Evolutionary conservation across 148 eudicot genomes (phyloP).

Genomic region (Fallopia convolvulus): DNA sequence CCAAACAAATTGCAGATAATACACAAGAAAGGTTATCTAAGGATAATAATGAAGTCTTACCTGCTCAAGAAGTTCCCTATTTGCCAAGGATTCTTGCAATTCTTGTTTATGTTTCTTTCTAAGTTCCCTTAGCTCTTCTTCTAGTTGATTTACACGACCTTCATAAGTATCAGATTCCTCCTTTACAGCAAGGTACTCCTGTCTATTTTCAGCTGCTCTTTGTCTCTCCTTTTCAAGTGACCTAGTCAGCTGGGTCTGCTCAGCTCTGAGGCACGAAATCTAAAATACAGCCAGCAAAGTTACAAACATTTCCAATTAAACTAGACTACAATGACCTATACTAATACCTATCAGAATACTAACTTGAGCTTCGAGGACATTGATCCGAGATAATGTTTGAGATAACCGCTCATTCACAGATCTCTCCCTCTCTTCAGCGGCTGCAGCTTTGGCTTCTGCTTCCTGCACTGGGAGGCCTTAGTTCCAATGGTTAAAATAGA

Average conservation of each 20-base stretch:
- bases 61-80: slow-evolving; percentile 83
- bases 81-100: slow-evolving; percentile 66
- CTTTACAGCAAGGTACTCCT: slow-evolving; percentile 84
- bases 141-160: slow-evolving; percentile 73
- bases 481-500: slow-evolving; percentile 5
- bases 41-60: slow-evolving; percentile 20
- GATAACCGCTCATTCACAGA: slow-evolving; percentile 85
- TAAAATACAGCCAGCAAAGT: slow-evolving; percentile 28
- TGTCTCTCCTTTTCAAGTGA: slow-evolving; percentile 98
- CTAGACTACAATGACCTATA: slow-evolving; percentile 5
- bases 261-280: slow-evolving; percentile 94
- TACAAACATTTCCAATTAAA: neutral
- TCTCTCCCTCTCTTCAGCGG: slow-evolving; percentile 89
- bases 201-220: slow-evolving; percentile 87
- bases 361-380: slow-evolving; percentile 99
- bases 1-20: neutral
- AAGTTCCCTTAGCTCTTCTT: slow-evolving; percentile 74
- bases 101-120: slow-evolving; percentile 84
- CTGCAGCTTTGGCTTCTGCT: slow-evolving; percentile 91
- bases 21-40: neutral
- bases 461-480: slow-evolving; percentile 45
- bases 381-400: slow-evolving; percentile 86
- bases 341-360: slow-evolving; percentile 12
- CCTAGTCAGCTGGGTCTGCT: slow-evolving; percentile 80
- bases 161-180: slow-evolving; percentile 90